Base-by-base conservation (phyloP, 306 rosid species). In the Sicyos baderoa region DNA sequence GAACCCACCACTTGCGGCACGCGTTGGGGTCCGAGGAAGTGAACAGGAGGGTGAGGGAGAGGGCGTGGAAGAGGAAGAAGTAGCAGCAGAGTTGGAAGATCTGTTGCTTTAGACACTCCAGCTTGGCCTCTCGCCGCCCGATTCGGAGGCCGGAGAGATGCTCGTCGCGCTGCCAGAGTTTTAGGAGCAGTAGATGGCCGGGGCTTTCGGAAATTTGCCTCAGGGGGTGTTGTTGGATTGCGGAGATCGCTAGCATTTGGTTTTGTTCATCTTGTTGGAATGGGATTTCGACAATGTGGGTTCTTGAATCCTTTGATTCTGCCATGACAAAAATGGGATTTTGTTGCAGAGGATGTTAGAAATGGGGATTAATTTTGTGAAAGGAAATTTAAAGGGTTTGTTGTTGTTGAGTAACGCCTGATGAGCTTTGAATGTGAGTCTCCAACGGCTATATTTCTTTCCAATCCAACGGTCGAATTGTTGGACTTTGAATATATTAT, bases 101-200 rank as follows among this genome's bases (percentile, higher is more conserved):
- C 32, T 88, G 91, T 9, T 82, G 78, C 74, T 57, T 77, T 14
- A 80, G 65, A 0, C 90, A 80, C 56, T 81, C 87, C 82, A 93
- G 23, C 79, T 87, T 54, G 18, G 87, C 71, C 62, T 90, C 96
- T 56, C 80, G 87, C 0, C 68, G 74, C 0, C 86, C 76, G 0
- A 90, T 84, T 10, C 86, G 74, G 16, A 80, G 75, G 48, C 87
- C 86, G 16, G 75, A 84, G 45, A 93, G 77, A 25, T 84, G 81
- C 58, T 93, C 99, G 29, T 90, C 90, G 75, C 99, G 85, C 23
- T 89, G 96, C 91, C 91, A 88, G 44, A 93, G 96, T 78, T 88
- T 93, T 18, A 93, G 84, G 16, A 90, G 95, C 59, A 93, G 56
- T 49, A 93, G 86, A 48, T 90, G 99, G 14, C 99, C 99, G 0